Evolutionary conservation across 2,329 filamentous ascomycete genomes (phyloP), one percentile per base, ranked within the genome.

Genomic region (Pezicula radicicola): DNA sequence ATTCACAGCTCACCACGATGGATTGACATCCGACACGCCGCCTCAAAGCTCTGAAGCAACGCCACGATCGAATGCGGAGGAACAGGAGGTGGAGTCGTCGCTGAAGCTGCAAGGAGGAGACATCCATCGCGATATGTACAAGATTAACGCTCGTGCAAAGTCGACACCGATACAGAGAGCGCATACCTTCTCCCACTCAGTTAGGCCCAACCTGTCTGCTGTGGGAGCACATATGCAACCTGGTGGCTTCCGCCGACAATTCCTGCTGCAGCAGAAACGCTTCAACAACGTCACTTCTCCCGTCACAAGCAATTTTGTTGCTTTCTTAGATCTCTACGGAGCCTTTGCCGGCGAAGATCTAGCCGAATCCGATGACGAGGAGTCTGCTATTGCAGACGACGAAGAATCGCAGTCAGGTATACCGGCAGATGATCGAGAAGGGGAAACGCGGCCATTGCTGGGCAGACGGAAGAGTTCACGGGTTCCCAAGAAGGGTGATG

Each of bases 271-370:
- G 28, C 61, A 65, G 37, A 44, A 44, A 16, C 30, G 46, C 1
- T 48, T 55, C 64, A 59, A 63, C 55, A 56, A 63, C 65, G 49
- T 62, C 70, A 45, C 75, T 76, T 52, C 80, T 79, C 76, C 94
- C 16, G 84, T 96, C 52, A 96, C 93, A 0, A 90, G 79, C 56
- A 97, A 88, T 70, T 97, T 97, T 67, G 80, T 97, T 50, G 92
- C 97, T 66, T 97, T 97, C 63, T 70, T 97, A 44, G 91, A 89
- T 12, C 79, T 97, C 19, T 97, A 96, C 63, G 93, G 93, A 5
- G 92, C 97, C 70, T 97, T 97, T 68, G 93, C 93, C 1, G 94
- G 93, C 70, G 94, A 97, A 70, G 88, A 96, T 66, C 80, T 97
- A 8, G 91, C 96, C 66, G 93, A 97, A 68, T 53, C 53, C 18